phyloP scores from a whole-genome alignment of 2,329 filamentous ascomycete species.

The Hypoxylon sp. region DNA sequence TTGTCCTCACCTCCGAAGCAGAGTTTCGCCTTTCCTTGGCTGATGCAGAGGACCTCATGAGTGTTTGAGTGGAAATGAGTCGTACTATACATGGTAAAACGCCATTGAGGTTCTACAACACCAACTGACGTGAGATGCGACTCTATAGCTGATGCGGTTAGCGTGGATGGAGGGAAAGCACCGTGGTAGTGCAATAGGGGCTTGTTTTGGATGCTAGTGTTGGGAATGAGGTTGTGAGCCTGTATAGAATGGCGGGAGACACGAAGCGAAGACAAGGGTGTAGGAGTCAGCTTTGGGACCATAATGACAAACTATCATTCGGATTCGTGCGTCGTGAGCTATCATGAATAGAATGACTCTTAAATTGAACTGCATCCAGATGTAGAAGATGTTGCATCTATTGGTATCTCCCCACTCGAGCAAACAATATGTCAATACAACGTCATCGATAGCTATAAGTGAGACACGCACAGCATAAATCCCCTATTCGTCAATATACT shows the following conservation, averaged over 20 bases:
- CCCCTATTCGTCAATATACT: too few species aligned
- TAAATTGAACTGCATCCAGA: not conserved
- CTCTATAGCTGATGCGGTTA: conserved; percentile 61
- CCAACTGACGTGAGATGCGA: conserved; percentile 61
- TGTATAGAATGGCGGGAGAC: conserved; percentile 69
- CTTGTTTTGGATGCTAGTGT: conserved; percentile 69
- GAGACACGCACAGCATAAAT: too few species aligned
- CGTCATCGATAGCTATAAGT: conserved; percentile 12
- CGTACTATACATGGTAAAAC: conserved; percentile 72
- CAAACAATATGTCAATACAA: conserved; percentile 6
- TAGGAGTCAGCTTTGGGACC: conserved; percentile 30
- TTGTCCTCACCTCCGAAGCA: conserved; percentile 74
- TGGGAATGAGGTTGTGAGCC: conserved; percentile 64
- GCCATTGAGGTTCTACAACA: conserved; percentile 70
- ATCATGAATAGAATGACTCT: not conserved
- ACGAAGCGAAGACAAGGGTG: conserved; percentile 58
- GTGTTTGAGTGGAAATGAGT: conserved; percentile 74
- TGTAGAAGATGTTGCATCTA: not conserved
- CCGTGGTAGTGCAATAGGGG: conserved; percentile 73
- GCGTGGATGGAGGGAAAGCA: conserved; percentile 54
- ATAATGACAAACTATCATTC: too few species aligned
- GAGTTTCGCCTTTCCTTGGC: conserved; percentile 64
- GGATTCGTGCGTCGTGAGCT: too few species aligned
- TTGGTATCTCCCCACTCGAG: not conserved
- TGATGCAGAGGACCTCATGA: conserved; percentile 72